phyloP scores from a whole-genome alignment of 2,329 filamentous ascomycete genomes.

The Seiridium cupressi region DNA sequence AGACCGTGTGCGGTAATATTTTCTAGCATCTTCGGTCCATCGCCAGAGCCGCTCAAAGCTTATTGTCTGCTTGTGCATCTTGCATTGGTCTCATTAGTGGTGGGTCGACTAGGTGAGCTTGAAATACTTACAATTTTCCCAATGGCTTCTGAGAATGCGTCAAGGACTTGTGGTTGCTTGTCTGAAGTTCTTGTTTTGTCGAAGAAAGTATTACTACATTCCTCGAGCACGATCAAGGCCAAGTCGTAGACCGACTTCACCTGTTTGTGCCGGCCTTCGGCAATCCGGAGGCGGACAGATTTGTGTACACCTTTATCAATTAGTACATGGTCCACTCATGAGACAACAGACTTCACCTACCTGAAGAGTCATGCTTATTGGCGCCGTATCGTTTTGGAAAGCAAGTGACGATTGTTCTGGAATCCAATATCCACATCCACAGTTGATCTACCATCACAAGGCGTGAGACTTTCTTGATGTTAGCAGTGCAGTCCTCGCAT shows the following conservation, averaged over 20 bases:
- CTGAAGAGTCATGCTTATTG: constrained; percentile 36
- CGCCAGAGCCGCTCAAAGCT: constrained; percentile 37
- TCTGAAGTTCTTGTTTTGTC: constrained; percentile 30
- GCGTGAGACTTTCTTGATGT: constrained; percentile 17
- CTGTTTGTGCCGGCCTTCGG: constrained; percentile 17
- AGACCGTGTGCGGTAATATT: constrained; percentile 16
- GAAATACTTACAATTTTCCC: constrained; percentile 33
- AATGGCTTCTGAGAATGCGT: constrained; percentile 40
- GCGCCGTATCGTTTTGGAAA: constrained; percentile 42
- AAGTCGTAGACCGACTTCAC: constrained; percentile 39
- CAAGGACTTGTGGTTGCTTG: constrained; percentile 35
- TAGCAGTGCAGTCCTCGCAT: constrained; percentile 13
- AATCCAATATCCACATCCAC: constrained; percentile 42
- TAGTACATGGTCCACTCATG: background rate
- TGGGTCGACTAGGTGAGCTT: background rate
- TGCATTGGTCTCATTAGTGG: background rate
- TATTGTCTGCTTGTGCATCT: constrained; percentile 36
- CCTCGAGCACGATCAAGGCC: constrained; percentile 38
- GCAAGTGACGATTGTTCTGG: constrained; percentile 34
- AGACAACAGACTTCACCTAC: background rate
- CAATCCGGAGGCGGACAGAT: constrained; percentile 31
- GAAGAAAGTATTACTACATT: constrained; percentile 39
- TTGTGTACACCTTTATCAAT: constrained; percentile 30
- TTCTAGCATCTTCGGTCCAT: constrained; percentile 25
- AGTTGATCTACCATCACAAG: constrained; percentile 43